Base-by-base conservation (phyloP, 2,329 filamentous ascomycete genomes). In the Spiromastix sp. region DNA sequence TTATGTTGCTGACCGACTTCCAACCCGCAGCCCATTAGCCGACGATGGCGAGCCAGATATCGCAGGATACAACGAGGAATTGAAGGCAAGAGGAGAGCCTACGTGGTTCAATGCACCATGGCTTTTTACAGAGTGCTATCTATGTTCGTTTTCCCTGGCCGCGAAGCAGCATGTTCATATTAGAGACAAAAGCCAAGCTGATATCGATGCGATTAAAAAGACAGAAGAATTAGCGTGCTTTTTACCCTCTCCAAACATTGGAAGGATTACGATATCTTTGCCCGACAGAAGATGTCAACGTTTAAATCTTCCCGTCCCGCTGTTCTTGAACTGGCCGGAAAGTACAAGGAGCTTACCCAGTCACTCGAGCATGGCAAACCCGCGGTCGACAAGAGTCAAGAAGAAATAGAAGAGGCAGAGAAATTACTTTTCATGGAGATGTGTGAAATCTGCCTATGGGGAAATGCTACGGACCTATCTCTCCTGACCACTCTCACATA, bases 361-460 rank as follows among this genome's bases (percentile, higher is more conserved):
- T 74, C 87, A 54, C 66, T 91, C 22, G 68, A 72, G 27, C 71
- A 72, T 46, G 62, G 67, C 32, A 63, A 68, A 27, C 66, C 66
- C 3, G 62, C 34, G 5, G 45, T 47, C 10, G 41, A 48, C 19
- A 48, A 50, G 37, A 49, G 50, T 1, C 27, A 54, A 2, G 57
- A 67, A 36, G 63, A 77, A 45, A 53, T 77, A 32, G 71, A 75
- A 19, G 74, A 80, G 37, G 78, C 83, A 0, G 83, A 93, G 54
- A 75, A 77, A 53, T 61, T 87, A 0, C 66, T 95, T 17, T 96
- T 96, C 63, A 71, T 71, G 16, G 89, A 96, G 56, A 93, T 96
- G 81, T 87, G 81, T 60, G 85, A 95, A 67, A 91, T 95, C 48
- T 95, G 87, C 55, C 73, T 96, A 2, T 96, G 89, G 89, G 89